Evolutionary conservation across 108 stramenopile species (phyloP).

Genomic region (Aurantiochytrium sp.): DNA sequence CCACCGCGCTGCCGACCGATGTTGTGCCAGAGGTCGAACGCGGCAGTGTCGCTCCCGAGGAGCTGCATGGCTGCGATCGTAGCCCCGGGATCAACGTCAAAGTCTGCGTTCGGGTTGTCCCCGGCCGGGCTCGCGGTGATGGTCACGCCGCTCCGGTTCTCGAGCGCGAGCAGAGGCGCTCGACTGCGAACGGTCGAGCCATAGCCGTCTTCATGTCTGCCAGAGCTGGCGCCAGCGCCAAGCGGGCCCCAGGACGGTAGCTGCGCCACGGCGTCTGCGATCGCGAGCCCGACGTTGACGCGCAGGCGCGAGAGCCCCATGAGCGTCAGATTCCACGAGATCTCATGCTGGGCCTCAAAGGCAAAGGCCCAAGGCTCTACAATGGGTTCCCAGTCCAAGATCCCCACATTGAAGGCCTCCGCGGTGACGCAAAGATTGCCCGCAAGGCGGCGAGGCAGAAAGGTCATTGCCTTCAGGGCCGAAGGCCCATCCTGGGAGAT

Average conservation of each 20-base stretch:
- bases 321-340: not conserved
- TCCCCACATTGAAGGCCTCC: not conserved
- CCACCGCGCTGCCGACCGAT: not conserved
- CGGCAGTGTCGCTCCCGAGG: not conserved
- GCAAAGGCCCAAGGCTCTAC: not conserved
- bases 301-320: not conserved
- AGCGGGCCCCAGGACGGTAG: not conserved
- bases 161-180: not conserved
- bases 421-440: not conserved
- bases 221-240: not conserved
- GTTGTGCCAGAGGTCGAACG: not conserved
- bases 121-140: not conserved
- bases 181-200: not conserved
- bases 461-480: not conserved
- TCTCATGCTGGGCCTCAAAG: not conserved
- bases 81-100: not conserved
- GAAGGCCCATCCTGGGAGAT: too few relatives aligned
- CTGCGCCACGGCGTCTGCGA: not conserved
- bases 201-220: too few relatives aligned
- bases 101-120: not conserved
- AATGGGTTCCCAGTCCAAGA: not conserved
- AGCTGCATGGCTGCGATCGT: not conserved
- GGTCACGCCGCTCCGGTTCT: not conserved
- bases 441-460: not conserved
- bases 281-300: not conserved